Base-by-base conservation (phyloP, 441 rosid genomes). In the Gossypium gossypioides region DNA sequence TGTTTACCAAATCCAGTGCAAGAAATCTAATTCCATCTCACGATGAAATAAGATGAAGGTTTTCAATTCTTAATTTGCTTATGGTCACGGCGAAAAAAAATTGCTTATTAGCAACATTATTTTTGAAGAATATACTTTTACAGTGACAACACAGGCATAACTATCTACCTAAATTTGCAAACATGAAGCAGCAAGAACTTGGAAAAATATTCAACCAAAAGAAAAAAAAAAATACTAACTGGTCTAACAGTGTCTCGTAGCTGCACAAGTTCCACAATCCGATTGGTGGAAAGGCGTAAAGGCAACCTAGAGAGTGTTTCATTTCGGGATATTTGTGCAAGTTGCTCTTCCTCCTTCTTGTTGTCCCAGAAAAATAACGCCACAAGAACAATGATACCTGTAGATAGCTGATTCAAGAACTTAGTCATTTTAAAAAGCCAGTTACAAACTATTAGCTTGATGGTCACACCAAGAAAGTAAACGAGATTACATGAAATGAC, bases 301-400 rank as follows among this genome's bases (percentile, higher is more conserved):
- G 97, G 99, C 83, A 94, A 84, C 80, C 99, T 88, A 10, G 97
- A 94, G 34, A 94, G 87, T 72, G 92, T 91, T 80, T 94, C 97
- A 69, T 92, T 85, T 74, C 96, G 85, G 62, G 91, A 80, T 74
- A 92, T 94, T 80, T 91, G 94, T 65, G 85, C 89, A 81, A 91
- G 86, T 81, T 94, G 98, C 79, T 90, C 97, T 84, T 91, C 97
- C 84, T 90, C 97, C 83, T 84, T 90, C 84, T 88, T 94, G 74
- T 89, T 92, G 82, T 94, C 97, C 97, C 97, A 92, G 15, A 88
- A 62, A 73, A 89, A 83, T 74, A 92, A 76, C 59, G 90, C 85
- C 83, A 87, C 91, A 60, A 90, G 78, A 78, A 83, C 87, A 80
- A 87, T 67, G 56, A 92, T 88, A 85, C 99, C 97, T 92, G 96